A percentile compares a stretch with the other conserved stretches of the same genome.
phyloP scores from a whole-genome alignment of 768 basidiomycete species.

The Trametes cinnabarina region DNA sequence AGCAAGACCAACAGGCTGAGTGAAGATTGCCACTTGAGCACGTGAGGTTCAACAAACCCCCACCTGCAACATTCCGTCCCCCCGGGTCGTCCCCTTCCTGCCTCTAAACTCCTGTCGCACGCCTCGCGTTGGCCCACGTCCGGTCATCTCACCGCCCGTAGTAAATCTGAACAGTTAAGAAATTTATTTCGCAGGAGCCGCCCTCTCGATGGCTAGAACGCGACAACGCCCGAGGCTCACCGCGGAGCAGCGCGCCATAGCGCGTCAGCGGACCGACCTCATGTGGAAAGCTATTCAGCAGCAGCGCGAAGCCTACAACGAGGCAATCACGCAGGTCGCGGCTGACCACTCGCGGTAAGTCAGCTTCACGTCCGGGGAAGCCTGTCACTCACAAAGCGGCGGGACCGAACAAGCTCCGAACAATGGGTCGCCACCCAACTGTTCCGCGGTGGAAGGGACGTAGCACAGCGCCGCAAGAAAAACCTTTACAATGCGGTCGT shows the following conservation, averaged over 20 bases:
- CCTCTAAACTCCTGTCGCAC: too few relatives aligned
- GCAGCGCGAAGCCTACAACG: not conserved
- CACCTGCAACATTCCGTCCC: too few relatives aligned
- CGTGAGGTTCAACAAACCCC: too few relatives aligned
- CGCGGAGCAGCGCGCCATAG: not conserved
- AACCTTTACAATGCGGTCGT: not conserved
- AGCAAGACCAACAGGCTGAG: too few relatives aligned
- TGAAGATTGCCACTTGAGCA: too few relatives aligned
- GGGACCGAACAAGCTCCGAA: not conserved
- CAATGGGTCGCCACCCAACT: not conserved
- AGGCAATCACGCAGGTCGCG: not conserved
- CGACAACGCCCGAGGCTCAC: not conserved
- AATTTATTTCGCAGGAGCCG: not conserved
- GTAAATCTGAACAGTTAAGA: too few relatives aligned
- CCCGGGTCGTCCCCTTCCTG: too few relatives aligned
- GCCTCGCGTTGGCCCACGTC: not conserved
- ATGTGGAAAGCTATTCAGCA: not conserved
- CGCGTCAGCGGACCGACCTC: not conserved
- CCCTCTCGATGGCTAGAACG: not conserved
- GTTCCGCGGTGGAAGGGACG: not conserved
- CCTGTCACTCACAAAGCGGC: not conserved
- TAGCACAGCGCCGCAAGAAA: not conserved
- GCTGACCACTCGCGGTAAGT: not conserved
- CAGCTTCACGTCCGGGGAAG: not conserved
- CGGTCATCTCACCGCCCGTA: not conserved